These are phyloP conservation scores for Auriculariales sp. DNA, from an alignment of 768 basidiomycete species.

Conservation along the genomic window DNA sequence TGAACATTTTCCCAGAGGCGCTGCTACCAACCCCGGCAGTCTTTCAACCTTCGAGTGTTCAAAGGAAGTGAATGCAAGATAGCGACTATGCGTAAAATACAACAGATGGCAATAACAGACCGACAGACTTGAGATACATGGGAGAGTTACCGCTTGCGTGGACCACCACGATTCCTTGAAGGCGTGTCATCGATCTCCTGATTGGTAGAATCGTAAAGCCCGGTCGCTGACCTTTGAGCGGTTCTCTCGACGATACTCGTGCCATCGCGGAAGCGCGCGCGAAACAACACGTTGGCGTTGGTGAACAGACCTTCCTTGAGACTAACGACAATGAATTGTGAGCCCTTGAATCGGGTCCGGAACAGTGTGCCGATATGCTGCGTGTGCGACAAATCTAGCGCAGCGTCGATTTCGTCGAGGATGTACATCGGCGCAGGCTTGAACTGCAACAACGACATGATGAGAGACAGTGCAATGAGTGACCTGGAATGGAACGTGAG, in stretches of 20 bases:
- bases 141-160: no score
- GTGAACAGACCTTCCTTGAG: slow-evolving; percentile 95
- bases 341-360: slow-evolving; percentile 91
- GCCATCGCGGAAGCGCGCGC: slow-evolving; percentile 61
- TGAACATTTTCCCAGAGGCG: no score
- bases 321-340: slow-evolving; percentile 95
- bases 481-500: slow-evolving; percentile 41
- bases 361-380: slow-evolving; percentile 98
- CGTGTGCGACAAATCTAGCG: slow-evolving; percentile 88
- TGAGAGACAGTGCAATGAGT: slow-evolving; percentile 90
- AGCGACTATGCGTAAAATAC: no score
- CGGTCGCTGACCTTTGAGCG: slow-evolving; percentile 44
- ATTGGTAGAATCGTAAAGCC: slow-evolving; percentile 17
- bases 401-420: slow-evolving; percentile 96
- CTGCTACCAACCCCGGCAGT: no score
- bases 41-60: no score
- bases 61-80: no score
- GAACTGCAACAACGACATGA: slow-evolving; percentile 98
- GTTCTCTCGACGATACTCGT: slow-evolving; percentile 58
- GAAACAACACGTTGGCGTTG: slow-evolving; percentile 24
- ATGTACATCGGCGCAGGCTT: slow-evolving; percentile 99
- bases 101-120: no score
- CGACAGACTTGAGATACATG: no score
- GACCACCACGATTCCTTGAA: no score
- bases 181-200: slow-evolving; percentile 5